Base-by-base conservation (phyloP, 352 stramenopile species). In the Halophytophthora polymorphica region DNA sequence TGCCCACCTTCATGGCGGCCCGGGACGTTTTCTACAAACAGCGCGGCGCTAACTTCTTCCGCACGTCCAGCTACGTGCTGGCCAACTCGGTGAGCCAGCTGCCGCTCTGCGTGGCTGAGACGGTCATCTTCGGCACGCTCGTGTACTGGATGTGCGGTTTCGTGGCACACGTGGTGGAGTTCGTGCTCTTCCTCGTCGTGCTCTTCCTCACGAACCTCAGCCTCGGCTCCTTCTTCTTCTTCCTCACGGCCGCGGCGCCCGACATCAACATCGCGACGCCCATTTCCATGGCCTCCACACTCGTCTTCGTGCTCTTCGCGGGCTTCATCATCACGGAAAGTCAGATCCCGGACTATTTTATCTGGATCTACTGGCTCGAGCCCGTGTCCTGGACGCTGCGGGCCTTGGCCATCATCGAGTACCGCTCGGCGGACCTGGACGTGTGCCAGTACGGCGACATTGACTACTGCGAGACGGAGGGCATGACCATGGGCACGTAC, bases 131-230 rank as follows among this genome's bases (percentile, higher is more conserved):
- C 63, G 73, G 71, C 18, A 71, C 57, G 15, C 56, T 90, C 46
- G 35, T 87, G 7, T 90, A 90, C 51, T 90, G 68, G 57, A 81
- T 87, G 54, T 69, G 83, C 51, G 79, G 76, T 22, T 63, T 61
- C 22, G 35, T 43, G 10, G 19, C 31, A 2, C 11, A 65, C 18
- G 29, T 43, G 6, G 1, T 11, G 21, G 15, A 10, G 2, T 77
- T 67, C 50, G 15, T 72, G 1, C 39, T 66, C 25, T 77, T 67
- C 58, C 10, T 61, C 12, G n/a, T 53, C 13, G 18, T 63, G 12
- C 53, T 71, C 7, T 33, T 73, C 31, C 12, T 65, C 11, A 49
- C 49, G 18, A 65, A 69, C 23, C 2, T 77, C 6, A 21, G 33
- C 7, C 51, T 75, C 6, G 22, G 23, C 1, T 33, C 44, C 6